Conservation (phyloP, 495 filamentous ascomycete species). For the Xylaria grammica region DNA sequence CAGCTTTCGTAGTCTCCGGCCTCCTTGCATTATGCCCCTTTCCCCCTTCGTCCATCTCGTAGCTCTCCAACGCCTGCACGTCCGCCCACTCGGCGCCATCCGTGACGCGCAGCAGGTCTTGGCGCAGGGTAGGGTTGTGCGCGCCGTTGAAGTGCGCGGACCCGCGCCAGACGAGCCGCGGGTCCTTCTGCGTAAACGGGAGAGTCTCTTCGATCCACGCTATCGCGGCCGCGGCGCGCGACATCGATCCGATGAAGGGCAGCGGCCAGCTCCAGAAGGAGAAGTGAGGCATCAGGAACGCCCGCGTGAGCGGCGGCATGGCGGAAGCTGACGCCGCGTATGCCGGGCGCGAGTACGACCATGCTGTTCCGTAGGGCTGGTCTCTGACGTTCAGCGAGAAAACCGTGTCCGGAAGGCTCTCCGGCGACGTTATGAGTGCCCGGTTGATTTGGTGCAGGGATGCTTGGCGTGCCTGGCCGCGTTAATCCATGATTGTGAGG, state of each 20-base stretch:
- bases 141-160: slow-evolving; percentile 34
- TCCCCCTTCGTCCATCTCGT: neutral
- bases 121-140: slow-evolving; percentile 29
- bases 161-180: slow-evolving; percentile 12
- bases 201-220: slow-evolving; percentile 30
- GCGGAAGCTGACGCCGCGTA: slow-evolving; percentile 32
- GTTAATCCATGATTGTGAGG: neutral
- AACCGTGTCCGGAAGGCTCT: slow-evolving; percentile 63
- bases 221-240: slow-evolving; percentile 50
- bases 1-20: too few relatives aligned
- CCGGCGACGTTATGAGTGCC: slow-evolving; percentile 55
- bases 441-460: slow-evolving; percentile 55
- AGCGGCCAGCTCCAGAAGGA: slow-evolving; percentile 68
- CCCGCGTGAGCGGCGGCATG: slow-evolving; percentile 22
- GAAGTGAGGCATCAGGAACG: slow-evolving; percentile 73
- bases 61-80: slow-evolving; percentile 46
- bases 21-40: neutral
- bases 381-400: slow-evolving; percentile 58
- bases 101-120: slow-evolving; percentile 34
- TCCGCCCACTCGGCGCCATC: slow-evolving; percentile 50
- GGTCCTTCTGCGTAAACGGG: slow-evolving; percentile 35
- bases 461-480: slow-evolving; percentile 42
- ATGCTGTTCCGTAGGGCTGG: slow-evolving; percentile 44
- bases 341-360: slow-evolving; percentile 42
- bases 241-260: slow-evolving; percentile 54